phyloP scores from a whole-genome alignment of 2,329 filamentous ascomycete genomes.

The Mariannaea sp. region DNA sequence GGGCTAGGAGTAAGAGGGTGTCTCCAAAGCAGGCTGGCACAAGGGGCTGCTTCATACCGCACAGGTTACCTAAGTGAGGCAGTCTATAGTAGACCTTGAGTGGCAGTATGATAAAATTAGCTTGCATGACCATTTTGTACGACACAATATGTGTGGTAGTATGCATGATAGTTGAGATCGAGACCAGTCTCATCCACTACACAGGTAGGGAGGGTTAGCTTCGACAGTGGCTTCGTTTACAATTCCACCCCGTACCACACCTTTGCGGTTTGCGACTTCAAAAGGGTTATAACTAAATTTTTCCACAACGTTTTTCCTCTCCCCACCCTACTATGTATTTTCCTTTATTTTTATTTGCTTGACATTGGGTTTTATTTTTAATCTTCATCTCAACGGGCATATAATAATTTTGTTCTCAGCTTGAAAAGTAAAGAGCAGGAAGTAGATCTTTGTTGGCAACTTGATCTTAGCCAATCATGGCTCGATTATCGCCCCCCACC shows the following conservation, averaged over 20 bases:
- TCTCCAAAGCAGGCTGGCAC: too few species aligned
- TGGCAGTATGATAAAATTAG: background rate
- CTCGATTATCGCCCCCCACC: slow-evolving; percentile 6
- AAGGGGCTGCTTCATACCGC: background rate
- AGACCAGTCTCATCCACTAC: background rate
- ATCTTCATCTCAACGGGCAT: too few species aligned
- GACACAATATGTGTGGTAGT: too few species aligned
- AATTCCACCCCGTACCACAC: background rate
- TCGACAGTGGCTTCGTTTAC: background rate
- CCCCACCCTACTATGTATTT: background rate
- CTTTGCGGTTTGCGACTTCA: too few species aligned
- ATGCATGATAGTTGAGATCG: background rate
- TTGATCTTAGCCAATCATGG: slow-evolving; percentile 21
- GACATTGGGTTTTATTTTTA: too few species aligned
- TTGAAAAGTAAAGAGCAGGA: too few species aligned
- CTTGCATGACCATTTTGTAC: too few species aligned
- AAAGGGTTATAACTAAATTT: slow-evolving; percentile 6
- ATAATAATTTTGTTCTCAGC: too few species aligned
- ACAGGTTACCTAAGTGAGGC: too few species aligned
- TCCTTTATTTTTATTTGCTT: too few species aligned
- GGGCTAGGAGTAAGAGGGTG: too few species aligned
- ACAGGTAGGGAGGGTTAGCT: background rate
- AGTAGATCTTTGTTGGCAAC: slow-evolving; percentile 30
- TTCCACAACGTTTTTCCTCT: background rate
- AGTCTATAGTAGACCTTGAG: background rate